These are phyloP conservation scores for Sugiyamaella qingdaonensis DNA, from an alignment of 805 yeast species.

Conservation along the genomic window DNA sequence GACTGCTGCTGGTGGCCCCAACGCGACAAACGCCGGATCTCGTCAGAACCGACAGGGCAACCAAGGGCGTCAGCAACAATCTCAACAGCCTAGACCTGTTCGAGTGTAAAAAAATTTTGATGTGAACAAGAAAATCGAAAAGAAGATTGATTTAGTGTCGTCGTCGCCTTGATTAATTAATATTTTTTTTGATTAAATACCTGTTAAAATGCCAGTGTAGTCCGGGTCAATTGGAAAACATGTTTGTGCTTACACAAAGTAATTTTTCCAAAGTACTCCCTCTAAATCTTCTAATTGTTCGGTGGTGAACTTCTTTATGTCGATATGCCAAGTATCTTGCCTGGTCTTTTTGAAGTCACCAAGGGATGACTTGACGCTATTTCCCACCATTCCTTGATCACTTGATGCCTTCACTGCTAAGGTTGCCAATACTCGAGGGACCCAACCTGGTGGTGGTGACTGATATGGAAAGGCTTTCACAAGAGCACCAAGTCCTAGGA, in stretches of 20 bases:
- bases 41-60: conserved; percentile 10
- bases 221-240: too few species aligned
- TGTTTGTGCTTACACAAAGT: conserved; percentile 57
- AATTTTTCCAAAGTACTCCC: conserved; percentile 90
- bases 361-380: conserved; percentile 74
- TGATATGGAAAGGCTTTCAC: conserved; percentile 85
- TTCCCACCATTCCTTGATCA: conserved; percentile 73
- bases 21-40: neutral
- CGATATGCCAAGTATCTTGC: conserved; percentile 96
- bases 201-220: neutral
- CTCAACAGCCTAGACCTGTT: conserved; percentile 6
- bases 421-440: conserved; percentile 65
- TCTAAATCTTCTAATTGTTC: conserved; percentile 86
- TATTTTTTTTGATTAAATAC: neutral
- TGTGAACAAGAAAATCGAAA: neutral
- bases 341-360: conserved; percentile 86
- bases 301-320: conserved; percentile 64
- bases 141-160: too few species aligned
- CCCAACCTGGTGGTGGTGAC: conserved; percentile 90
- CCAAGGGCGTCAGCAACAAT: conserved; percentile 2
- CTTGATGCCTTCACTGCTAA: conserved; percentile 69
- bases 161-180: neutral
- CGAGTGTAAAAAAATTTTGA: conserved; percentile 7
- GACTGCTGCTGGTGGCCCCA: conserved; percentile 1
- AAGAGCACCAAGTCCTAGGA: conserved; percentile 82